These are phyloP conservation scores for Pyrrhoderma noxium DNA, from an alignment of 1,284 basidiomycete genomes.

Conservation along the genomic window DNA sequence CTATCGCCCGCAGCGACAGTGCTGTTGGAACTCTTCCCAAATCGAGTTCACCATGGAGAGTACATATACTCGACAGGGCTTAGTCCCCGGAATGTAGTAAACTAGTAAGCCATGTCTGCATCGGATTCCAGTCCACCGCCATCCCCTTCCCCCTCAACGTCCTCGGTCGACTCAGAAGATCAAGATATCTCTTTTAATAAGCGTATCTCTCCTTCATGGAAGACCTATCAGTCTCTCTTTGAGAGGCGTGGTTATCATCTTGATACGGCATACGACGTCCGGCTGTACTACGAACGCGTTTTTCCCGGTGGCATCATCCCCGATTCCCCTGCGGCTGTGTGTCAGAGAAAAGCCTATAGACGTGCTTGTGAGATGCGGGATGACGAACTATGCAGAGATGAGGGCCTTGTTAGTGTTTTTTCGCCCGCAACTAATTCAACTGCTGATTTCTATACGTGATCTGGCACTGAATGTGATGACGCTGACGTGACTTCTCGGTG, in stretches of 20 bases:
- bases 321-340: conserved; percentile 24
- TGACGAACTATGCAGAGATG: conserved; percentile 57
- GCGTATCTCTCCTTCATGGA: conserved; percentile 56
- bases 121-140: conserved; percentile 4
- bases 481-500: neutral
- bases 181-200: conserved; percentile 31
- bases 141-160: conserved; percentile 15
- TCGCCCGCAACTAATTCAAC: neutral
- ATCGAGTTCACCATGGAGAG: too few species aligned
- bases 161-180: conserved; percentile 40
- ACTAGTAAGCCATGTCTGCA: conserved; percentile 5
- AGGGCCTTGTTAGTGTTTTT: conserved; percentile 48
- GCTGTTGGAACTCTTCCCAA: too few species aligned
- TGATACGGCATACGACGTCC: conserved; percentile 61
- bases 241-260: conserved; percentile 49
- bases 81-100: too few species aligned
- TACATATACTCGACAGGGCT: too few species aligned
- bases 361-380: conserved; percentile 25
- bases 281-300: conserved; percentile 40
- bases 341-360: neutral
- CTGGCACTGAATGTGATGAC: neutral
- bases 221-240: conserved; percentile 42
- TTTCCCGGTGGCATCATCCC: conserved; percentile 18
- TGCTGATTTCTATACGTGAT: neutral
- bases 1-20: too few species aligned